phyloP scores from a whole-genome alignment of 352 stramenopile species.

The Phytophthora fragariae region DNA sequence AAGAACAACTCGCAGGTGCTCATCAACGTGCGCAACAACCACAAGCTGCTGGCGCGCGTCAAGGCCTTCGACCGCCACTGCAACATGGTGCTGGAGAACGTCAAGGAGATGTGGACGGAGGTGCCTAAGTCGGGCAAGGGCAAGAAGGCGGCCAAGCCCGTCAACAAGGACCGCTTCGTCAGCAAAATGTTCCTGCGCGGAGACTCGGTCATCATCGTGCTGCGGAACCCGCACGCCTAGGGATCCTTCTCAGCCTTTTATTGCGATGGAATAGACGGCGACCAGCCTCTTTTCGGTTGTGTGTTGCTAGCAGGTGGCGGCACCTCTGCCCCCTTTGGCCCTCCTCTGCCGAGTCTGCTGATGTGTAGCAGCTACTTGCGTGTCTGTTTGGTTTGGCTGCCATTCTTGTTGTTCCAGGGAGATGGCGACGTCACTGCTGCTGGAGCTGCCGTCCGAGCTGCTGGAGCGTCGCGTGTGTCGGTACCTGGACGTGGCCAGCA shows the following conservation, averaged over 20 bases:
- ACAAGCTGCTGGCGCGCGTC: conserved; percentile 98
- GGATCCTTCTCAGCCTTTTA: conserved; percentile 3
- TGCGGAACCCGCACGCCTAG: conserved; percentile 96
- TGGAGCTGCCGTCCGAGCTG: conserved; percentile 45
- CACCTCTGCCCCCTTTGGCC: conserved; percentile 14
- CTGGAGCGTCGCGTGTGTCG: conserved; percentile 53
- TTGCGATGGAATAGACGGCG: conserved; percentile 41
- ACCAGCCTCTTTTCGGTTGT: conserved; percentile 18
- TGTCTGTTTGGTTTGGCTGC: neutral
- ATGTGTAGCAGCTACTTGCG: neutral
- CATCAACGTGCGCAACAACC: conserved; percentile 99
- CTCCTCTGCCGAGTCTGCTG: conserved; percentile 11
- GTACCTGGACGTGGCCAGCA: conserved; percentile 52
- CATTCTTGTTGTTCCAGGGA: neutral
- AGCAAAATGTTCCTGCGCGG: conserved; percentile 99
- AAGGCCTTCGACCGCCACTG: conserved; percentile 99
- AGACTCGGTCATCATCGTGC: conserved; percentile 99
- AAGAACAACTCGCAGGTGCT: conserved; percentile 99
- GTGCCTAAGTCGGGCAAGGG: conserved; percentile 97
- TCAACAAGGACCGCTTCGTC: conserved; percentile 99
- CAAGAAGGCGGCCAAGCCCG: conserved; percentile 94
- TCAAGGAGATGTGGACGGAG: conserved; percentile 99
- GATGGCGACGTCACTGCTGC: conserved; percentile 21
- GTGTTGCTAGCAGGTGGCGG: conserved; percentile 17
- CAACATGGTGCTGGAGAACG: conserved; percentile 99